Base-by-base conservation (phyloP, 768 basidiomycete genomes). In the Clitopilus passeckerianus region DNA sequence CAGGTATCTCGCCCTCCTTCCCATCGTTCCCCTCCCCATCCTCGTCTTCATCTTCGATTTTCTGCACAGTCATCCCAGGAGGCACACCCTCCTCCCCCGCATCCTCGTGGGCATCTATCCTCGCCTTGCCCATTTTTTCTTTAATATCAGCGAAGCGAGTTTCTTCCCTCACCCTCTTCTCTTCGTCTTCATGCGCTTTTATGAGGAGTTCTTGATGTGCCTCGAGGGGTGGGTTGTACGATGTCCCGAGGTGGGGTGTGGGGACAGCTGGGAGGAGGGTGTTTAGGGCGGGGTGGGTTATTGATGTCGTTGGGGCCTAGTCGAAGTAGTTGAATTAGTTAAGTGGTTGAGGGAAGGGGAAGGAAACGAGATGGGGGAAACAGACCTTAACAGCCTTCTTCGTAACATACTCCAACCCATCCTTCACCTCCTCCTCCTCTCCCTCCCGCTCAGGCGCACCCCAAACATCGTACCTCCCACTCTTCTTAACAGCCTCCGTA, bases 141-240 rank as follows among this genome's bases (percentile, higher is more conserved):
- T 86, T 86, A 35, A 81, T 70, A 41, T 77, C 80, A 1, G 78
- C 77, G 14, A 84, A 71, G 67, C 80, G 82, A 56, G 80, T 82
- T 1, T 77, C 80, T 59, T 86, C 80, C 23, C 74, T 75, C 41
- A 85, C 67, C 44, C 80, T 79, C 53, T 78, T 79, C 65, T 81
- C 80, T 71, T 95, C 95, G 14, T 80, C 70, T 60, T 84, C 80
- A 56, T 85, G 80, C 0, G 93, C 95, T 55, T 81, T 72, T 12
- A 80, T 73, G 20, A 98, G 68, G 5, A 96, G 82, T 54, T 85
- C 84, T 54, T 84, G 81, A 64, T 96, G 91, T 0, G 87, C 85
- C 3, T 82, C 78, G 0, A 81, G 84, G 0, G 86, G 85, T 0
- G 95, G 95, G 68, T 97, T 97, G 69, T 98, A 98, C 16, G 93